Evolutionary conservation across 768 basidiomycete genomes (phyloP), one percentile per base, ranked within the genome.

Genomic region (Agaricus bisporus): DNA sequence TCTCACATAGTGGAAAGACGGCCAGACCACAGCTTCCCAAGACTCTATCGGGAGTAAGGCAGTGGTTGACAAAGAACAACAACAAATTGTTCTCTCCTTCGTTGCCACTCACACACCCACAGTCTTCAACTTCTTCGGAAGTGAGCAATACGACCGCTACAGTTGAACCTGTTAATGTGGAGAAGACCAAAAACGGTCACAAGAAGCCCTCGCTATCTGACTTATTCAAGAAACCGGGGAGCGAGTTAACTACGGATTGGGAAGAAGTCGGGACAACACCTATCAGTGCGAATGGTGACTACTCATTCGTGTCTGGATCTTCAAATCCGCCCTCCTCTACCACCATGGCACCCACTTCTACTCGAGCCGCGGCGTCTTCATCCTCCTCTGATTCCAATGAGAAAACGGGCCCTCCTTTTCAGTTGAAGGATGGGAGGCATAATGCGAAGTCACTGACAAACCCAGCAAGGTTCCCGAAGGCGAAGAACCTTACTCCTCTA

Each of bases 31-130:
- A 7, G 61, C 71, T 91, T 44, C 89, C 89, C 1, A 88, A 81
- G 66, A 88, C 81, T 17, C 74, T 87, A 17, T 84, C 88, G 49
- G 88, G 83, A 20, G 89, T 91, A 22, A 85, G 83, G 66, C 88
- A 86, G 60, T 91, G 89, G 89, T 66, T 91, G 41, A 85, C 73
- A 58, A 81, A 76, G 57, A 76, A 76, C 54, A 81, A 76, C 54
- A 81, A 82, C 65, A 83, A 78, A 63, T 70, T 78, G 18, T 79
- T 80, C 54, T 68, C 77, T 6, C 68, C 71, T 5, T 70, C 73
- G 2, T 63, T 71, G 15, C 62, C 68, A 25, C 57, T 70, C 26
- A 58, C 66, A 22, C 55, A 63, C 25, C 39, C 12, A n/a, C 38
- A 41, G 15, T 68, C 15, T 60, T 68, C 46, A 17, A 41, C 14